Evolutionary conservation across 2,329 filamentous ascomycete species (phyloP), one percentile per base, ranked within the genome.

Genomic region (Cladophialophora chaetospira): DNA sequence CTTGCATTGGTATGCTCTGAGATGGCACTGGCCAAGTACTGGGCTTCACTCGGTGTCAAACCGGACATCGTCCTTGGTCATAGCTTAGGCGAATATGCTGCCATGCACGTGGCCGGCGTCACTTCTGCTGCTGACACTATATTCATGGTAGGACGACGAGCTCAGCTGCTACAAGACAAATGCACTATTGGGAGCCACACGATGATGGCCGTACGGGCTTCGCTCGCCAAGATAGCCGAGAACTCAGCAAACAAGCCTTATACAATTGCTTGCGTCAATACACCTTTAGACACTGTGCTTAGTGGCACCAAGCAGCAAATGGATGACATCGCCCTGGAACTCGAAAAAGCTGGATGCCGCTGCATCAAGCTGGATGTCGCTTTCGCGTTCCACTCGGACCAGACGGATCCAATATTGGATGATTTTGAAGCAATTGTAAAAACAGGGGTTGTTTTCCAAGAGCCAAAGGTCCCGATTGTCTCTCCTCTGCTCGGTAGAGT

Each of bases 181-280:
- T 75, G 72, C 70, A 71, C 68, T 1, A 6, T 23, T 3, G 71
- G 74, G 26, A 26, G 55, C 0, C 72, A 72, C 0, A 57, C 55
- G 0, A 75, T 75, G 72, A 49, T 74, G 5, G 65, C 67, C 0
- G 51, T 74, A 0, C 63, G 75, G 42, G 72, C 67, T 0, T 69
- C 73, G 36, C 19, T 59, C 5, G 57, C 53, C 2, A 61, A 59
- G 1, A 63, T 72, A 2, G 55, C 68, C 3, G 55, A 65, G 10
- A 26, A 29, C 25, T 28, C 25, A 8, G 23, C 43, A n/a, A n/a
- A 29, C 9, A 45, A 45, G n/a, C 23, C 43, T 13, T 26, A 13
- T 21, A 28, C 82, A 63, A 73, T 85, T 59, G 87, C 89, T n/a
- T 95, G 90, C 74, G 81, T 91, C 69, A 95, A 95, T 65, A 84